Conservation (phyloP, 768 basidiomycete genomes). For the Boletus rubescentipes region DNA sequence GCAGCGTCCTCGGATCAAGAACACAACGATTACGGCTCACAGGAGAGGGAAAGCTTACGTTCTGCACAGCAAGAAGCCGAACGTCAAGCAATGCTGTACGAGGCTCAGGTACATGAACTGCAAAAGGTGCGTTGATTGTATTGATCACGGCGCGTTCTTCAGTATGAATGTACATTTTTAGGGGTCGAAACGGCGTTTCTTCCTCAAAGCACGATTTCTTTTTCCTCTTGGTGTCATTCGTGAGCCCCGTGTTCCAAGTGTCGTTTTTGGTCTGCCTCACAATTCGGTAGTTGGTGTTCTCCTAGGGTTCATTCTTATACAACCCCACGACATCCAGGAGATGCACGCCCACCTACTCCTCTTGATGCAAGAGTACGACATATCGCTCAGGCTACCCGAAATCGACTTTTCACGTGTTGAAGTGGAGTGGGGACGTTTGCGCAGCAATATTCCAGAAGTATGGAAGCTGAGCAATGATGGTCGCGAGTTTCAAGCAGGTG, state of each 20-base stretch:
- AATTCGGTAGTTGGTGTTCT: constrained; percentile 55
- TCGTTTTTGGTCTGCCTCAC: constrained; percentile 1
- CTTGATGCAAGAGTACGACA: constrained; percentile 68
- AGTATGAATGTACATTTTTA: neutral
- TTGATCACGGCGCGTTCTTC: neutral
- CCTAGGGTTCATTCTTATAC: constrained; percentile 62
- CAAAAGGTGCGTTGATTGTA: constrained; percentile 12
- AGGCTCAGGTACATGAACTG: constrained; percentile 28
- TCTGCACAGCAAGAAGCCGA: constrained; percentile 22
- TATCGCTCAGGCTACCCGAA: constrained; percentile 60
- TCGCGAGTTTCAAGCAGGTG: constrained; percentile 77
- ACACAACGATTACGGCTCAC: constrained; percentile 2
- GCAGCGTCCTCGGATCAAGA: constrained; percentile 13
- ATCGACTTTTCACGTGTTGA: constrained; percentile 70
- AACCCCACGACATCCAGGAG: constrained; percentile 64
- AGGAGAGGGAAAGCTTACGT: constrained; percentile 1
- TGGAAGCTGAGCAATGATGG: constrained; percentile 83
- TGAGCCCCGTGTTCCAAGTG: constrained; percentile 34
- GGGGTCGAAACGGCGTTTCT: constrained; percentile 19
- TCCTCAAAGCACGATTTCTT: constrained; percentile 48
- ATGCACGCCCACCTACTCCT: constrained; percentile 67
- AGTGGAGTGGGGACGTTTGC: constrained; percentile 66
- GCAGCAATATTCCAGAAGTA: constrained; percentile 70
- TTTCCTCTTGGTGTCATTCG: constrained; percentile 69
- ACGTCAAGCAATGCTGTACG: constrained; percentile 24